Evolutionary conservation across 177 flowering plant genomes (phyloP).

Genomic region (Vitis hybrid): DNA sequence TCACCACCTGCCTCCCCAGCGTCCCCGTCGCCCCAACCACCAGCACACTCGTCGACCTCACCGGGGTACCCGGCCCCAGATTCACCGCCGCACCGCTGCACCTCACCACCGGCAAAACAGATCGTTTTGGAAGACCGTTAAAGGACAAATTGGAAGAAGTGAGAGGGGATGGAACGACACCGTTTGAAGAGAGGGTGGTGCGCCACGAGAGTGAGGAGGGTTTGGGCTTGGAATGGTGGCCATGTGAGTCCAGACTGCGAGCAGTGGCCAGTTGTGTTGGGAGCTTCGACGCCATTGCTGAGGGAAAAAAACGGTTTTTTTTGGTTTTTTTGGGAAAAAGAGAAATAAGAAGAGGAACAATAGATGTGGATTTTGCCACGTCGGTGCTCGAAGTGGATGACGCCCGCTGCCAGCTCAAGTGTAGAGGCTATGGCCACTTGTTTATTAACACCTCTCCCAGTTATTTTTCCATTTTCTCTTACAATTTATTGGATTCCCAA

Average conservation of each 20-base stretch:
- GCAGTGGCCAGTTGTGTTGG: slow-evolving; percentile 36
- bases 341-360: slow-evolving; percentile 14
- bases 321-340: too few species aligned
- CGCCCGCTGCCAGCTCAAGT: slow-evolving; percentile 9
- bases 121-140: not conserved
- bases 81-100: slow-evolving; percentile 54
- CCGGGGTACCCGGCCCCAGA: slow-evolving; percentile 87
- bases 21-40: slow-evolving; percentile 98
- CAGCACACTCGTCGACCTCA: slow-evolving; percentile 85
- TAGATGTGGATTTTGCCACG: slow-evolving; percentile 48
- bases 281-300: slow-evolving; percentile 39
- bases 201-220: slow-evolving; percentile 42
- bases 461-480: too few species aligned
- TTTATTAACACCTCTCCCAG: not conserved
- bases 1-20: slow-evolving; percentile 87
- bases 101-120: slow-evolving; percentile 18
- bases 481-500: too few species aligned
- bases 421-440: not conserved
- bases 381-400: slow-evolving; percentile 32
- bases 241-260: slow-evolving; percentile 3
- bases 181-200: slow-evolving; percentile 18
- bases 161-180: slow-evolving; percentile 4
- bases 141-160: slow-evolving; percentile 1
- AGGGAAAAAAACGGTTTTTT: too few species aligned
- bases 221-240: slow-evolving; percentile 9